Base-by-base conservation (phyloP, 2,329 filamentous ascomycete genomes). In the Aspergillus piperis region DNA sequence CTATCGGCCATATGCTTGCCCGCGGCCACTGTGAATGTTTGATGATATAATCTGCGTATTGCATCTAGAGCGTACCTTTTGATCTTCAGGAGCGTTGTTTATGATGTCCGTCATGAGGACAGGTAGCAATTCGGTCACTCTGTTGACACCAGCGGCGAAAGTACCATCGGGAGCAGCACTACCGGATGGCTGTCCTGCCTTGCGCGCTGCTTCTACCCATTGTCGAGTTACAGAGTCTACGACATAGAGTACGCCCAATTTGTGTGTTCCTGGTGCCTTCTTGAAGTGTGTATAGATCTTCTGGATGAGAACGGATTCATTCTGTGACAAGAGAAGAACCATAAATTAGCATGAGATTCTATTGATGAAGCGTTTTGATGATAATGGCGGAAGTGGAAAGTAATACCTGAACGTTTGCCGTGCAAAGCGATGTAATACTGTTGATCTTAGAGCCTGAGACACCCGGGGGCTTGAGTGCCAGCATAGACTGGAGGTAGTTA, bases 181-280 rank as follows among this genome's bases (percentile, higher is more conserved):
- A 80, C 90, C 90, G 78, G 92, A 86, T 73, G 89, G 80, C 76
- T 98, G 93, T 72, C 90, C 91, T 68, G 90, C 86, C 73, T 88
- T 86, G 80, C 93, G 95, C 73, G 95, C 94, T 80, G 92, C 90
- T 78, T 98, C 94, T 83, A 96, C 88, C 94, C 95, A 99, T 83
- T 96, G 94, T 80, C 95, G 92, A 78, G 93, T 94, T 86, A 99
- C 93, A 83, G 94, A 96, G 85, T 99, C 95, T 93, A 99, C 91
- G 81, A 98, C 93, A 88, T 99, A 99, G 81, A 99, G 89, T 75
- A 97, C 93, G 81, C 95, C 95, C 78, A 99, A 86, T 82, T 99
- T 99, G 86, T 99, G 94, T 76, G 92, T 96, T 76, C 88, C 88
- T 62, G 92, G 91, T 68, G 93, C 89, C 80, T 95, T 96, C 80